Base-by-base conservation (phyloP, 208 protist species). In the Wallacemonas collosoma region DNA sequence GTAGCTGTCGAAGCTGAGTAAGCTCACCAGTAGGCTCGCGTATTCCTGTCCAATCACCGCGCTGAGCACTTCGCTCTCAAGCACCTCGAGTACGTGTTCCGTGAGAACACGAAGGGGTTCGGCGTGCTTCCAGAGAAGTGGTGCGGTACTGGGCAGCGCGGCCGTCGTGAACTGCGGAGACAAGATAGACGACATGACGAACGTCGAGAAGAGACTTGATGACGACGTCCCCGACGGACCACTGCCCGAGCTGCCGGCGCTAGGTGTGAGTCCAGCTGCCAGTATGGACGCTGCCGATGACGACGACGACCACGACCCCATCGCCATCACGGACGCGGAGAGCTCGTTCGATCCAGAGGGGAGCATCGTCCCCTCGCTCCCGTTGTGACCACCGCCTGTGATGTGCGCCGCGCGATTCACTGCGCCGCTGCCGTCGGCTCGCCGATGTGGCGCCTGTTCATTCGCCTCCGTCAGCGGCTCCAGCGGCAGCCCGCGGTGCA, bases 81-180 rank as follows among this genome's bases (percentile, higher is more conserved):
- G 56, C 4, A 93, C 91, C 58, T 93, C 85, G n/a, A 93, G 61
- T 11, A 81, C 76, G 77, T 94, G 87, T 6, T 85, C 73, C 11
- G 68, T 72, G 15, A 96, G 9, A 1, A 75, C 44, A 44, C 77
- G 76, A 3, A 96, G 77, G 11, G 87, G 89, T 2, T 81, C 79
- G 0, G 79, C 80, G 51, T 88, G 82, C 72, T 96, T 94, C 81
- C 86, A 96, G 15, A 93, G 78, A 35, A 96, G 73, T 2, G 87
- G 87, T 38, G 86, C 74, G 47, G 57, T 35, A n/a, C 81, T 78
- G 48, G 76, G 77, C 56, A 48, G 44, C 17, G 8, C 8, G 2
- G 43, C 40, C 6, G 43, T 69, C 36, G 48, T 69, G 8, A 69
- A 45, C 36, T 4, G 14, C 5, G 64, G 64, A 15, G 64, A 26